A percentile compares a stretch with the other conserved stretches of the same genome.
phyloP scores from a whole-genome alignment of 257 asterid genomes.

The Fraxinus cuspidata region DNA sequence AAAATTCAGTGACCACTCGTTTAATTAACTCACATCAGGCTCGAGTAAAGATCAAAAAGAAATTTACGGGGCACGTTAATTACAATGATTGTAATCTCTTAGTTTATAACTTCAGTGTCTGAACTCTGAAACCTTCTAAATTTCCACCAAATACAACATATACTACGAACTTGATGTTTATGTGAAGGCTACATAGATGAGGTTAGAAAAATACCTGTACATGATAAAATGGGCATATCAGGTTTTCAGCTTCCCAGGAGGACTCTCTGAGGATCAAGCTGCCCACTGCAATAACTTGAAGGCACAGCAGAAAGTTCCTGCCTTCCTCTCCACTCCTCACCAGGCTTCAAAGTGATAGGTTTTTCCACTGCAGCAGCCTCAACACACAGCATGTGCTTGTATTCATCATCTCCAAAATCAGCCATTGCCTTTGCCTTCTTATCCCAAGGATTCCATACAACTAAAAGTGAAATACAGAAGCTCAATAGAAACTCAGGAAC shows the following conservation, averaged over 20 bases:
- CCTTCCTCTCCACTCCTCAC: slow-evolving; percentile 97
- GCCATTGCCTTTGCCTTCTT: slow-evolving; percentile 77
- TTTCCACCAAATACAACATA: neutral
- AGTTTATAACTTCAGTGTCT: neutral
- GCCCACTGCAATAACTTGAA: slow-evolving; percentile 93
- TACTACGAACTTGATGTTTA: neutral
- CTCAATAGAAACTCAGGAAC: neutral
- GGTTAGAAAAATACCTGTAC: slow-evolving; percentile 51
- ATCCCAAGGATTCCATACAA: slow-evolving; percentile 99
- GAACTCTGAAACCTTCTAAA: neutral
- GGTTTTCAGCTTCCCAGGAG: slow-evolving; percentile 61
- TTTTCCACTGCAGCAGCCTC: slow-evolving; percentile 93
- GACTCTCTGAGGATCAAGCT: slow-evolving; percentile 91
- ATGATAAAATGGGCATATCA: slow-evolving; percentile 36
- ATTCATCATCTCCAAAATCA: slow-evolving; percentile 86
- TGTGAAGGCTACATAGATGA: neutral
- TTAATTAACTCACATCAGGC: neutral
- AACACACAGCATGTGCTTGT: slow-evolving; percentile 86
- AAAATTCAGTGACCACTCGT: too few species aligned
- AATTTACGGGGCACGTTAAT: neutral
- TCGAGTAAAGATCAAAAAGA: neutral
- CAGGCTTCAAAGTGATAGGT: slow-evolving; percentile 89
- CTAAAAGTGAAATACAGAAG: slow-evolving; percentile 40
- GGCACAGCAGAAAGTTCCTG: slow-evolving; percentile 90
- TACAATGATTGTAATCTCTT: neutral